These are phyloP conservation scores for Aegilops tauschii DNA, from an alignment of 176 grass and related monocot genomes.

Conservation along the genomic window DNA sequence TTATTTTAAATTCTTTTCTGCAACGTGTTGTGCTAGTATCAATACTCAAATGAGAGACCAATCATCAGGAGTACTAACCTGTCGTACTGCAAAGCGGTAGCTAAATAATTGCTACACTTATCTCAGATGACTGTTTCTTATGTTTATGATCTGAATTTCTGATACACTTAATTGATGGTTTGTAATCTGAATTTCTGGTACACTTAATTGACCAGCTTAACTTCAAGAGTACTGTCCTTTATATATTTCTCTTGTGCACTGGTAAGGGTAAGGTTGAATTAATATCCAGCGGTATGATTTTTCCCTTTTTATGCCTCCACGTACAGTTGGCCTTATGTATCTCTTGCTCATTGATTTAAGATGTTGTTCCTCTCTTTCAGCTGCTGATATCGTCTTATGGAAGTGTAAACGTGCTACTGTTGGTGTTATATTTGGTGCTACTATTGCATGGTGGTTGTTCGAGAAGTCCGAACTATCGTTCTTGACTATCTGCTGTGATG, in stretches of 20 bases:
- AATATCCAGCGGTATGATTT: not conserved
- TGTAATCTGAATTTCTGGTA: not conserved
- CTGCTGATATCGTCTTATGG: slow-evolving; percentile 97
- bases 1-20: not conserved
- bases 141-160: not conserved
- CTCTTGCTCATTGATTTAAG: not conserved
- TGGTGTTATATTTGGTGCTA: slow-evolving; percentile 63
- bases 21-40: not conserved
- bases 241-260: not conserved
- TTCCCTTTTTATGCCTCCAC: slow-evolving; percentile 3
- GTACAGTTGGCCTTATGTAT: not conserved
- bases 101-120: not conserved
- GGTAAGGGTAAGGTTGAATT: not conserved
- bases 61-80: not conserved
- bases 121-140: not conserved
- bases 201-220: not conserved
- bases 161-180: not conserved
- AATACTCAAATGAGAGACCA: not conserved
- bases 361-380: slow-evolving; percentile 42
- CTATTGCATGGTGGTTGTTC: slow-evolving; percentile 78
- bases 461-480: slow-evolving; percentile 89
- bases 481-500: slow-evolving; percentile 87
- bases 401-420: slow-evolving; percentile 50
- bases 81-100: not conserved
- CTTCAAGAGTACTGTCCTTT: not conserved